These are phyloP conservation scores for Acanthamoeba triangularis DNA, from an alignment of 208 protist species.

Conservation along the genomic window DNA sequence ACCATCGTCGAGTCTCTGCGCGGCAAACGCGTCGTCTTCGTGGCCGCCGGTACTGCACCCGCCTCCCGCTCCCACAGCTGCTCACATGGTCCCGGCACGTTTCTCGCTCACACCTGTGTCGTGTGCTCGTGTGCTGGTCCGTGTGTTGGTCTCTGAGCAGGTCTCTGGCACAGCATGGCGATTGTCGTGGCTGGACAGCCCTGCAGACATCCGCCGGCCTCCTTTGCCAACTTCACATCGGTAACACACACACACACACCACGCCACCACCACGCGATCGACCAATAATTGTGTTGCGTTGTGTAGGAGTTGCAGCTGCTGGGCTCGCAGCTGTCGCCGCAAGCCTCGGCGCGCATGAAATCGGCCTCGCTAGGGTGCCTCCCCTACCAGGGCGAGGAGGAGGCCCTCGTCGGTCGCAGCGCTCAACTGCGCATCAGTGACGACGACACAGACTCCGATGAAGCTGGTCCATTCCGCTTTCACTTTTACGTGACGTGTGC, in stretches of 20 bases:
- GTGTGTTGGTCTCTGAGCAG: not conserved
- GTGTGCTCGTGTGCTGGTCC: no score
- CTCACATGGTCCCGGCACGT: no score
- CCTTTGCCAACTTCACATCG: not conserved
- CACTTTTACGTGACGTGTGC: not conserved
- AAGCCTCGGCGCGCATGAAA: not conserved
- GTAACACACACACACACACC: not conserved
- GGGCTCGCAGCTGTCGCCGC: slow-evolving; percentile 4
- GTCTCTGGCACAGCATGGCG: slow-evolving; percentile 40
- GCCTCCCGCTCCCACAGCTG: not conserved
- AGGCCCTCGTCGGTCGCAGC: not conserved
- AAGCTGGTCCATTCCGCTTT: not conserved
- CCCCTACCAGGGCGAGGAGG: slow-evolving; percentile 12
- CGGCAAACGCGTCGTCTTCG: slow-evolving; percentile 1
- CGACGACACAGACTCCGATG: not conserved
- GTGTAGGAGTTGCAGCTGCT: not conserved
- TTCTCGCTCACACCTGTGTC: no score
- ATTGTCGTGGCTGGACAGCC: not conserved
- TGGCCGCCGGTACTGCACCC: not conserved
- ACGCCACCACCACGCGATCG: no score
- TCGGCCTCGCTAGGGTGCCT: slow-evolving; percentile 1
- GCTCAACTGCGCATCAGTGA: not conserved
- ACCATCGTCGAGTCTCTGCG: not conserved
- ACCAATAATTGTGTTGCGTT: not conserved
- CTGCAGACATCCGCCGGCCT: not conserved